These are phyloP conservation scores for Neofusicoccum laricinum DNA, from an alignment of 2,329 filamentous ascomycete genomes.

Conservation along the genomic window DNA sequence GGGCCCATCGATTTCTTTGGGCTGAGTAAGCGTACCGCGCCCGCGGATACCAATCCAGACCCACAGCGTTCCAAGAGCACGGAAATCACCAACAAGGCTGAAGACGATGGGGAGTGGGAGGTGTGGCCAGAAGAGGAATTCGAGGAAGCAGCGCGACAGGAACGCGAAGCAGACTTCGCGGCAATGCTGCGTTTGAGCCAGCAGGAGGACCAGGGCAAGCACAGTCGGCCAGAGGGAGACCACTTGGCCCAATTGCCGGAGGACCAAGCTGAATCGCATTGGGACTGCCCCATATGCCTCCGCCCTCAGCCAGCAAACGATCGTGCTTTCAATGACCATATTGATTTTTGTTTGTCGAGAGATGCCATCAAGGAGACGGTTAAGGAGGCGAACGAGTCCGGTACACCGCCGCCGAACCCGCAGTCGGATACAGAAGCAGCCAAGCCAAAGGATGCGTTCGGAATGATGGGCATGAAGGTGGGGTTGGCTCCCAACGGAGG, in stretches of 20 bases:
- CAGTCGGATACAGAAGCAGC: background rate
- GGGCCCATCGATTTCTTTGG: slow-evolving; percentile 81
- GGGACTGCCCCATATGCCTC: slow-evolving; percentile 88
- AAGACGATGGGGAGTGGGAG: slow-evolving; percentile 60
- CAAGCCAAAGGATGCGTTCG: background rate
- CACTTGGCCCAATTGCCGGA: background rate
- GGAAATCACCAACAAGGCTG: slow-evolving; percentile 39
- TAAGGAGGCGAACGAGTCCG: slow-evolving; percentile 40
- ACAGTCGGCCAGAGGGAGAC: slow-evolving; percentile 1
- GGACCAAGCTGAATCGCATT: slow-evolving; percentile 44
- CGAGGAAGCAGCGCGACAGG: slow-evolving; percentile 59
- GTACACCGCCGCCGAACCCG: background rate
- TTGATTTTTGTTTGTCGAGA: slow-evolving; percentile 85
- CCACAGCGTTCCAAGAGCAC: background rate
- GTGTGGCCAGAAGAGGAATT: slow-evolving; percentile 67
- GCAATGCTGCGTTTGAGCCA: slow-evolving; percentile 63
- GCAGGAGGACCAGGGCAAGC: slow-evolving; percentile 42
- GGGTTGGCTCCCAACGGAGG: background rate
- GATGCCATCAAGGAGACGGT: slow-evolving; percentile 83
- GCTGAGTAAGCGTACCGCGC: slow-evolving; percentile 23
- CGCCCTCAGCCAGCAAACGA: slow-evolving; percentile 74
- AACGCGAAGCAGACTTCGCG: slow-evolving; percentile 59
- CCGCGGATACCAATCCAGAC: slow-evolving; percentile 5
- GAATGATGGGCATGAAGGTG: background rate
- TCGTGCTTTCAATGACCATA: slow-evolving; percentile 79